These are phyloP conservation scores for Pyrrhoderma lamaoense DNA, from an alignment of 1,284 basidiomycete species.

Conservation along the genomic window DNA sequence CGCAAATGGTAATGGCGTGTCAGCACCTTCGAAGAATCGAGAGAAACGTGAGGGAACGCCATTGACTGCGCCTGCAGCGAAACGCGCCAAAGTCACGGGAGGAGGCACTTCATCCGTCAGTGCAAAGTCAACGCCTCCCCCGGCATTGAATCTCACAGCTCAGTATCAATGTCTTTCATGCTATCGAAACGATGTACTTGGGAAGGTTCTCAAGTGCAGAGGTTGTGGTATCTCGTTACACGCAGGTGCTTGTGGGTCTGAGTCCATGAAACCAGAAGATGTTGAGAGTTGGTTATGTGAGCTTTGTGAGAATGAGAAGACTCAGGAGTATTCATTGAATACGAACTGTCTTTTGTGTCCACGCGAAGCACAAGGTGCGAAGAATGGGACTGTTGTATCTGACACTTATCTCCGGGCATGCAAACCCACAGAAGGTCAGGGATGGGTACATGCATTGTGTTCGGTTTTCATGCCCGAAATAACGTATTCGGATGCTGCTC, in stretches of 20 bases:
- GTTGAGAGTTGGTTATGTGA: conserved; percentile 79
- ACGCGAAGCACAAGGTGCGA: conserved; percentile 31
- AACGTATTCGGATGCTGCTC: conserved; percentile 65
- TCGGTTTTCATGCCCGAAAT: conserved; percentile 84
- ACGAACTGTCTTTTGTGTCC: conserved; percentile 72
- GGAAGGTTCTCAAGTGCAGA: conserved; percentile 73
- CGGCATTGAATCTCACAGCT: conserved; percentile 39
- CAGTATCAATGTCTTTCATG: conserved; percentile 75
- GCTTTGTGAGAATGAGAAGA: conserved; percentile 74
- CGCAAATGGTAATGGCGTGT: conserved; percentile 3
- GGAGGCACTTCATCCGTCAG: conserved; percentile 42
- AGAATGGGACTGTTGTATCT: conserved; percentile 33
- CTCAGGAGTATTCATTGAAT: conserved; percentile 67
- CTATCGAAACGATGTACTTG: conserved; percentile 61
- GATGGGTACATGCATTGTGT: conserved; percentile 90
- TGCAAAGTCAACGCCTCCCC: conserved; percentile 52
- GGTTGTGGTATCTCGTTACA: conserved; percentile 73
- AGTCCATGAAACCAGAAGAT: conserved; percentile 35
- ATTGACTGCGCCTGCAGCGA: conserved; percentile 48
- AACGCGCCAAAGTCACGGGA: conserved; percentile 56
- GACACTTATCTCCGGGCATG: conserved; percentile 76
- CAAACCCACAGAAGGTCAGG: conserved; percentile 91
- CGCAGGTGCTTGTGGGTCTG: conserved; percentile 67
- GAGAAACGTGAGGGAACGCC: conserved; percentile 81
- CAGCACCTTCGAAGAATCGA: conserved; percentile 38